Base-by-base conservation (phyloP, 2,329 filamentous ascomycete species). In the Cladosporium phlei region DNA sequence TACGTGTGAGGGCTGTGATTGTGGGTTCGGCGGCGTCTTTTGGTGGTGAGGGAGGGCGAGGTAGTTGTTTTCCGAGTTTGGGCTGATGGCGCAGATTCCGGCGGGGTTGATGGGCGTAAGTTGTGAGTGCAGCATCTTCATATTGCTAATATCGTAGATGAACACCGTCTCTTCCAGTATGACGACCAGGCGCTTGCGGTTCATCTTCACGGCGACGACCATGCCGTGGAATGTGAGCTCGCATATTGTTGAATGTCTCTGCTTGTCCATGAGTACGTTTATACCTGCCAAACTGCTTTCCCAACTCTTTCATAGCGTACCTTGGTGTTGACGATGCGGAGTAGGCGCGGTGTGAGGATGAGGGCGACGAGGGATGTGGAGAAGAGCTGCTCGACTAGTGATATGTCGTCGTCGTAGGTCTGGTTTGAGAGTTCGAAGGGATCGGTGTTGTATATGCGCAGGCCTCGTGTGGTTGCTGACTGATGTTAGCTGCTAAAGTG, bases 211-310 rank as follows among this genome's bases (percentile, higher is more conserved):
- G 16, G 91, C 90, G 30, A 97, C 79, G 9, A 98, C 89, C 39
- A 90, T 89, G n/a, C 90, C 95, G 10, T 91, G 91, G 59, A 98
- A 98, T 3, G 91, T 97, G 63, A 98, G 86, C 68, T 98, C 93
- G 79, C 93, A 98, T 66, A 98, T 97, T 50, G 94, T 87, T 32
- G 91, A 83, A 67, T 83, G 77, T 54, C 80, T 74, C 79, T 83
- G 63, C 42, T 20, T 38, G 12, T 32, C 48, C 29, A 29, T 47
- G 22, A 48, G 39, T 17, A 47, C 25, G 24, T n/a, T 9, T 32
- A 33, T n/a, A 27, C 30, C 28, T 11, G 5, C 17, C 17, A 2
- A 4, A 1, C 6, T 22, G n/a, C n/a, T n/a, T n/a, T n/a, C n/a
- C 32, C 29, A 19, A n/a, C 39, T 43, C 32, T 45, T 39, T 32